A percentile compares a stretch with the other conserved stretches of the same genome.
Conservation (phyloP, 371 early-diverging fungal genomes). For the Syncephalastrum racemosum region DNA sequence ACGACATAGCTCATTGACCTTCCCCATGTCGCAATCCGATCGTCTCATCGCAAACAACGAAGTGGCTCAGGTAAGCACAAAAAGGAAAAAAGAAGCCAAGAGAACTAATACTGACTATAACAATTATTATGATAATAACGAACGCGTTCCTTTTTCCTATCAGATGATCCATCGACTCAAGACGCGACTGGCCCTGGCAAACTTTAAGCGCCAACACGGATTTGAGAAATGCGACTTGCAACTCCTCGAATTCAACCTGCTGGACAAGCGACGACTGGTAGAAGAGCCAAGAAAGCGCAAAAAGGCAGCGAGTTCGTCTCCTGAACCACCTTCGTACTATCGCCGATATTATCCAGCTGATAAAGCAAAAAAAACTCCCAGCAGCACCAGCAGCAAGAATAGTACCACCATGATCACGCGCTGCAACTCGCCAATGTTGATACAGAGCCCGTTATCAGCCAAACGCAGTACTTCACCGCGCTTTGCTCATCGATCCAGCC, state of each 20-base stretch:
- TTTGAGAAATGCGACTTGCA: constrained; percentile 32
- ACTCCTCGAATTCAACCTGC: constrained; percentile 28
- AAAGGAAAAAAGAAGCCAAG: no score
- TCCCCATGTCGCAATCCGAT: no score
- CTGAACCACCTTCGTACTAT: constrained; percentile 11
- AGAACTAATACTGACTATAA: background rate
- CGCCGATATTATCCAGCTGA: constrained; percentile 33
- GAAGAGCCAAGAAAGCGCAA: constrained; percentile 5
- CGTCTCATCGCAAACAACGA: background rate
- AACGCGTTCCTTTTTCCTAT: background rate
- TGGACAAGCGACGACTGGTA: constrained; percentile 7
- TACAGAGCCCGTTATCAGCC: constrained; percentile 28
- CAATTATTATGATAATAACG: background rate
- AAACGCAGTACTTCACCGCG: constrained; percentile 40
- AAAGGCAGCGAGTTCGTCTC: background rate
- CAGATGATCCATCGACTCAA: constrained; percentile 33
- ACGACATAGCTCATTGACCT: no score
- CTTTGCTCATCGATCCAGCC: background rate
- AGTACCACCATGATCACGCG: background rate
- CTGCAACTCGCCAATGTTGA: constrained; percentile 6
- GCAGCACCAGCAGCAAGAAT: constrained; percentile 8
- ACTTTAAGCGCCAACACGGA: constrained; percentile 36
- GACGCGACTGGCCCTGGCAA: constrained; percentile 32
- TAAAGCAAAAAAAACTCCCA: constrained; percentile 4
- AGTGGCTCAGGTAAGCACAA: background rate